These are phyloP conservation scores for Amphibolis antarctica DNA, from an alignment of 106 monocot genomes.

Conservation along the genomic window DNA sequence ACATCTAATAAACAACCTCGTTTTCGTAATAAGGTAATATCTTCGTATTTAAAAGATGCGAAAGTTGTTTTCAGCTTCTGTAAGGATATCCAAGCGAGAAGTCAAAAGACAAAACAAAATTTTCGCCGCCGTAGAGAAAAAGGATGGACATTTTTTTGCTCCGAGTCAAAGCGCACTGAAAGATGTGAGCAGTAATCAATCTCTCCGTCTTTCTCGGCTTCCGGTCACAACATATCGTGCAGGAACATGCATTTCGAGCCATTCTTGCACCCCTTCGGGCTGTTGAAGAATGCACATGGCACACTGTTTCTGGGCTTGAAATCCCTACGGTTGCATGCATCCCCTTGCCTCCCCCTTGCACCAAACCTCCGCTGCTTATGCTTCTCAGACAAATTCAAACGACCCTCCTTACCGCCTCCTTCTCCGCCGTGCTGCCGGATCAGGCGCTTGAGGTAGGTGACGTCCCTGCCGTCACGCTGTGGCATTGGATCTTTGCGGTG, in stretches of 20 bases:
- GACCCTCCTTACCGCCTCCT: constrained; percentile 4
- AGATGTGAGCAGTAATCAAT: too few species aligned
- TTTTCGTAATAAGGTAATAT: too few species aligned
- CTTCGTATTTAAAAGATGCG: too few species aligned
- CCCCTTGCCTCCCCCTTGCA: not conserved
- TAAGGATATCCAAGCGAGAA: too few species aligned
- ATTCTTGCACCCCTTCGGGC: not conserved
- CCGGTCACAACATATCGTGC: not conserved
- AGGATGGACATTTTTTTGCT: too few species aligned
- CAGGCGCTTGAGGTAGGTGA: constrained; percentile 26
- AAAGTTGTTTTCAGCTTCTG: too few species aligned
- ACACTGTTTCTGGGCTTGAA: not conserved
- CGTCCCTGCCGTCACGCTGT: constrained; percentile 42
- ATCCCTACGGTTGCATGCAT: not conserved
- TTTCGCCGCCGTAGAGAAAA: too few species aligned
- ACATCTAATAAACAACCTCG: too few species aligned
- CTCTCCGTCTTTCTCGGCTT: too few species aligned
- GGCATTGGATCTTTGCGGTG: constrained; percentile 53
- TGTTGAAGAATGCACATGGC: not conserved
- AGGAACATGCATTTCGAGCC: not conserved
- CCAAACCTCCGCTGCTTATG: not conserved
- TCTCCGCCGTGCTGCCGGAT: constrained; percentile 79
- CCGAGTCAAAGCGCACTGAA: too few species aligned
- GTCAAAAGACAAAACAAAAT: too few species aligned
- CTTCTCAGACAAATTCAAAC: not conserved